A percentile compares a stretch with the other conserved stretches of the same genome.
These are phyloP conservation scores for Blastobotrys chiropterorum DNA, from an alignment of 805 yeast species.

Conservation along the genomic window DNA sequence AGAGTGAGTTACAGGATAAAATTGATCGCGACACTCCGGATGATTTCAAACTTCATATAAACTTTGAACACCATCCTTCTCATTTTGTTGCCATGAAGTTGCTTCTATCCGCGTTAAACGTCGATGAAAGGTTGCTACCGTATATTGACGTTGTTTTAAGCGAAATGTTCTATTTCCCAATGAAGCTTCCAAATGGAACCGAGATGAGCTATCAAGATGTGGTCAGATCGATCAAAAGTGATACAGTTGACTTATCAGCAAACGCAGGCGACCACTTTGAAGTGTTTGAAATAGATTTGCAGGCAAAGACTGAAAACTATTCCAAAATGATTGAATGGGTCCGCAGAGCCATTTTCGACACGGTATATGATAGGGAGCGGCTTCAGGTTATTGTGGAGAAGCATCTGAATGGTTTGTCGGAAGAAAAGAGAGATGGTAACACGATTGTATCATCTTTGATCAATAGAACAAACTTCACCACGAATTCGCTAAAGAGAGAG, in stretches of 20 bases:
- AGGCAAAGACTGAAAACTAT: slow-evolving; percentile 59
- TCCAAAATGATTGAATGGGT: slow-evolving; percentile 71
- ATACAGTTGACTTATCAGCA: slow-evolving; percentile 52
- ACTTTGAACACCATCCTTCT: slow-evolving; percentile 68
- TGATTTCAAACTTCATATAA: slow-evolving; percentile 58
- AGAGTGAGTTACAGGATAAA: neutral
- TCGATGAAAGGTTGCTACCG: slow-evolving; percentile 51
- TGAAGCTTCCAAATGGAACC: slow-evolving; percentile 55
- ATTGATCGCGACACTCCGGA: slow-evolving; percentile 32
- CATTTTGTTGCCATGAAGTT: slow-evolving; percentile 69
- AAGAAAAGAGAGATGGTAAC: slow-evolving; percentile 55
- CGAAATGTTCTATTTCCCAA: slow-evolving; percentile 67
- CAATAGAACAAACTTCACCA: slow-evolving; percentile 45
- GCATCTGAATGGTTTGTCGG: slow-evolving; percentile 53
- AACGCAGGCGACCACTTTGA: slow-evolving; percentile 56
- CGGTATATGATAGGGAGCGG: slow-evolving; percentile 67
- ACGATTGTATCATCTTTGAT: slow-evolving; percentile 61
- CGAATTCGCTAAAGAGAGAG: slow-evolving; percentile 59
- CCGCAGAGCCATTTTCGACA: slow-evolving; percentile 52
- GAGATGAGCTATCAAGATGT: slow-evolving; percentile 66
- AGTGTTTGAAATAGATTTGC: slow-evolving; percentile 61
- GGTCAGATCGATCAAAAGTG: slow-evolving; percentile 64
- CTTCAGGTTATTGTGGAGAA: slow-evolving; percentile 61
- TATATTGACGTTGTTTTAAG: slow-evolving; percentile 56
- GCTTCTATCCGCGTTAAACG: slow-evolving; percentile 48